Evolutionary conservation across 306 rosid species (phyloP), one percentile per base, ranked within the genome.

Genomic region (Hylodesmum podocarpum): DNA sequence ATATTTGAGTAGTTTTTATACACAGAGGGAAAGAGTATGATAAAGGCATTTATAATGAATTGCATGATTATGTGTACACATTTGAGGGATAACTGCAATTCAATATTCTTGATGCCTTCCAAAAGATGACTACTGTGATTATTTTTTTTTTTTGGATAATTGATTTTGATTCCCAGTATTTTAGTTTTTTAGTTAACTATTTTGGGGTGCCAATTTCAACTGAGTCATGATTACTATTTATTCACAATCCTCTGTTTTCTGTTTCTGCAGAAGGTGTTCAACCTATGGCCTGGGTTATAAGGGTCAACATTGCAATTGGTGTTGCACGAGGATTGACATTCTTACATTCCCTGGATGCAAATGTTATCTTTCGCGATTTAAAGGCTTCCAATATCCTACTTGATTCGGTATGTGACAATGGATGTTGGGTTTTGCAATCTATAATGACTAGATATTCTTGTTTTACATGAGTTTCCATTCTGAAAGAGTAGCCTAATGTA

Each of bases 351-450:
- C 78, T 87, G 22, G 81, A 88, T 57, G 85, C 93, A 66, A 94
- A 91, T 73, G 94, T 94, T 41, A 94, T 94, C 78, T 94, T 84
- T 51, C 97, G 97, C 12, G 97, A 91, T 85, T 80, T 95, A 59
- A 95, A 95, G 89, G 98, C 97, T 62, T 86, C 98, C 21, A 95
- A 95, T 82, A 72, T 95, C 81, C 89, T 95, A 27, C 97, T 95
- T 39, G 97, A 92, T 85, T 90, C 96, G 1, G 98, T 95, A 87
- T 41, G 88, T 39, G 27, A 78, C 46, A 50, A 41, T 55, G 8
- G 49, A 81, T 61, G 21, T 67, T 70, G 72, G 29, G 36, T 16
- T 57, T 68, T 62, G 54, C 14, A 39, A 40, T 49, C 13, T 50
- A 22, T 58, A 37, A 70, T 36, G 21, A 44, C 54, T 70, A 37